A percentile compares a stretch with the other conserved stretches of the same genome.
Conservation (phyloP, 1,284 basidiomycete genomes). For the Marasmius sp. region DNA sequence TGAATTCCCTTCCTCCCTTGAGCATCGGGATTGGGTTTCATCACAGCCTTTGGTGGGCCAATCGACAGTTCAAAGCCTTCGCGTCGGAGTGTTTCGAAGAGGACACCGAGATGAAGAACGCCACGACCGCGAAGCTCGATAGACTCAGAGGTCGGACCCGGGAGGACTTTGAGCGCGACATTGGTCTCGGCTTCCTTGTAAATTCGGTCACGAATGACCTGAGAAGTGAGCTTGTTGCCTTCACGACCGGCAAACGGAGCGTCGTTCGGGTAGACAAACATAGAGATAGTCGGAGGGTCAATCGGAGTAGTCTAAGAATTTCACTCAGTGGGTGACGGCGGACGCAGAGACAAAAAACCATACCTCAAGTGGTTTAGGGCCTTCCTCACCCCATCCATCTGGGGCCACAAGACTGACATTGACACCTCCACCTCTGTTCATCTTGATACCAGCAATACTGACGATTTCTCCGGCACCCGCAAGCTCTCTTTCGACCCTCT, state of each 20-base stretch:
- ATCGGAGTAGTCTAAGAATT: conserved; percentile 41
- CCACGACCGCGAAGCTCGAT: conserved; percentile 48
- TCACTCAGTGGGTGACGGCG: not conserved
- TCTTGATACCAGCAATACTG: conserved; percentile 40
- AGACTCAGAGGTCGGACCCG: conserved; percentile 46
- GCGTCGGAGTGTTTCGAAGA: conserved; percentile 44
- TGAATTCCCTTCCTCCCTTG: conserved; percentile 2
- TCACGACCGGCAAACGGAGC: conserved; percentile 43
- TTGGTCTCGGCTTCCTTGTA: conserved; percentile 49
- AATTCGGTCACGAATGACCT: conserved; percentile 44
- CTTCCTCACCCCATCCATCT: conserved; percentile 41
- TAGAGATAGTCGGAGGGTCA: conserved; percentile 49
- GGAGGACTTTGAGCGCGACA: conserved; percentile 45
- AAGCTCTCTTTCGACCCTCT: conserved; percentile 37
- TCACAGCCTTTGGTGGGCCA: conserved; percentile 46
- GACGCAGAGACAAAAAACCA: conserved; percentile 10
- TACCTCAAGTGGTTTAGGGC: conserved; percentile 38
- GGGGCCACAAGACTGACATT: conserved; percentile 42
- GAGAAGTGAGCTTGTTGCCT: conserved; percentile 46
- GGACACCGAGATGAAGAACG: conserved; percentile 46
- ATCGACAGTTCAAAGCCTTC: conserved; percentile 47
- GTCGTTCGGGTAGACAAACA: conserved; percentile 45
- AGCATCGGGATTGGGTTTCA: conserved; percentile 39
- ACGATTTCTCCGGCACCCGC: conserved; percentile 47
- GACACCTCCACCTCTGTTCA: conserved; percentile 38